Evolutionary conservation across 1,284 basidiomycete species (phyloP), one percentile per base, ranked within the genome.

Genomic region (Peniophora sp.): DNA sequence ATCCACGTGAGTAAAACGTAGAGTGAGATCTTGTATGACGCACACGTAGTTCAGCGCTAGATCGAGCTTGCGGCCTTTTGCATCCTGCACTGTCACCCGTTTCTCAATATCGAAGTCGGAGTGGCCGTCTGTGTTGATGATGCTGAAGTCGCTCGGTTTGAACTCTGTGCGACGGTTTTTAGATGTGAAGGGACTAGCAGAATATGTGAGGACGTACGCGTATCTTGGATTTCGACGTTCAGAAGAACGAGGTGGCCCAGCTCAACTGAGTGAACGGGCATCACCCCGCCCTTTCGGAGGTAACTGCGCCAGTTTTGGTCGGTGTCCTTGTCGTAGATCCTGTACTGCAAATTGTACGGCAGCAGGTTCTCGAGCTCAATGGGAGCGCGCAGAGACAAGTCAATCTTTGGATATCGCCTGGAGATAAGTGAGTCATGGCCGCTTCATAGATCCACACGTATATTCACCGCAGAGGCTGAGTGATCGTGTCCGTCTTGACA

Each of bases 241-340:
- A 99, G 76, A n/a, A 99, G 70, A 32, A 99, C 79, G 51, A 99
- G 74, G 67, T 99, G 97, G n/a, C 81, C 82, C 2, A 98, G 73
- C 64, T 98, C 94, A 24, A 98, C 93, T 1, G 95, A 96, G 64
- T 99, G 97, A 37, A 99, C 88, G 9, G 97, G 97, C 79, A 96
- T 97, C 44, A 95, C 75, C 3, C 96, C 97, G 27, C 97, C 97
- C 62, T 91, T 85, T 52, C 96, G 82, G 24, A 99, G 74, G 70
- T 93, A 99, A 63, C 92, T 96, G 59, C 85, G 85, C 88, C 88
- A 92, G 55, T 89, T 88, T 62, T 96, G 89, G 59, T 93, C 87
- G 1, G 88, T 88, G 55, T 97, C 85, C 71, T 96, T 97, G 75
- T 99, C 95, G 60, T 95, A 98, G 49, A 99, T 88, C 20, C 93